These are phyloP conservation scores for Phytophthora niederhauseri DNA, from an alignment of 352 stramenopile species.

Conservation along the genomic window DNA sequence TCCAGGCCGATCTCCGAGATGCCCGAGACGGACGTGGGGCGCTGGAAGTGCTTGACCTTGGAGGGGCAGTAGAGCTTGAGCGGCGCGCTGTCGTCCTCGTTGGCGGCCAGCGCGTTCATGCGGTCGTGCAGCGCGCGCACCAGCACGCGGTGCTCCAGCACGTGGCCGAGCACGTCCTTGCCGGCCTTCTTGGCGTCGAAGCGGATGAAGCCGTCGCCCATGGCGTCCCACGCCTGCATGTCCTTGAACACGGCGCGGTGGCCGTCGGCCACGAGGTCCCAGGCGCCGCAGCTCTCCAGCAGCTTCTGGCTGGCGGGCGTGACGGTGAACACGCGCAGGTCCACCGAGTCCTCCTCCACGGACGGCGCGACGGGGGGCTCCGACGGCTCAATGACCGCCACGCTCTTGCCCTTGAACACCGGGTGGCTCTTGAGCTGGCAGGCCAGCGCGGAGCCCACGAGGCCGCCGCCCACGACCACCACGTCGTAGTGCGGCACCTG, in stretches of 20 bases:
- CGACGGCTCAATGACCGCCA: constrained; percentile 76
- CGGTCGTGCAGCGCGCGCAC: constrained; percentile 86
- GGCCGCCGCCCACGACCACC: constrained; percentile 82
- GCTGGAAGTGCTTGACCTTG: constrained; percentile 85
- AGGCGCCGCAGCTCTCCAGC: constrained; percentile 77
- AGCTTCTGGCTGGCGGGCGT: constrained; percentile 84
- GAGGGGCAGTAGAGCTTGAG: constrained; percentile 77
- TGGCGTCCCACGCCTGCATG: constrained; percentile 93
- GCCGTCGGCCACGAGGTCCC: constrained; percentile 63
- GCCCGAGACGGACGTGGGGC: constrained; percentile 47
- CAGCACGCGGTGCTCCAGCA: constrained; percentile 90
- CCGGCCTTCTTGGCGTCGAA: constrained; percentile 78
- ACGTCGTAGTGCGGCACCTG: constrained; percentile 75
- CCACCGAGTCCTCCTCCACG: constrained; percentile 70
- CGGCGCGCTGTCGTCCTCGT: constrained; percentile 52
- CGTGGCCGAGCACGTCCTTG: constrained; percentile 75
- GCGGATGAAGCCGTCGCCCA: constrained; percentile 89
- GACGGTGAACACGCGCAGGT: constrained; percentile 92
- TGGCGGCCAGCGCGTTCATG: constrained; percentile 72
- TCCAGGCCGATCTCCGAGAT: constrained; percentile 72
- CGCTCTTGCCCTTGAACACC: constrained; percentile 79
- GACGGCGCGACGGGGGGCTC: constrained; percentile 40
- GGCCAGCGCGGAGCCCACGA: constrained; percentile 82
- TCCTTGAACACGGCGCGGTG: constrained; percentile 80
- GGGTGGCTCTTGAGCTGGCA: constrained; percentile 82